These are phyloP conservation scores for Saccharomycopsis olivae DNA, from an alignment of 805 yeast species.

Conservation along the genomic window DNA sequence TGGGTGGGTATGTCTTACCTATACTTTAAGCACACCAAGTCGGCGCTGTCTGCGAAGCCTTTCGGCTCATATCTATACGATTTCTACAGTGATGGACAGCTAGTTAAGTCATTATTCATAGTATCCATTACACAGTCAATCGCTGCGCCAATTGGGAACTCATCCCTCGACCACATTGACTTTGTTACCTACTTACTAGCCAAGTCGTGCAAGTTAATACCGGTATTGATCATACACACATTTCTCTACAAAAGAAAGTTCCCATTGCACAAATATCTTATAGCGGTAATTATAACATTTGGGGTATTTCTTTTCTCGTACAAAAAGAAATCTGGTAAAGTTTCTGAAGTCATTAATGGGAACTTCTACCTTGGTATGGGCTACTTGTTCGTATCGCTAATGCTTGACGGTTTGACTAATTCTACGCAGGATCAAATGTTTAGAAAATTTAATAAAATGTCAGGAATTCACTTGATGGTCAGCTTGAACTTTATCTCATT, in stretches of 20 bases:
- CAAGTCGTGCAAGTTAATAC: constrained; percentile 87
- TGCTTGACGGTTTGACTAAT: constrained; percentile 87
- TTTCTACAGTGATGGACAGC: constrained; percentile 21
- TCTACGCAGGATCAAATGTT: constrained; percentile 87
- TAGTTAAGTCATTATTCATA: constrained; percentile 31
- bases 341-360: constrained; percentile 31
- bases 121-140: constrained; percentile 69
- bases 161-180: constrained; percentile 72
- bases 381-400: constrained; percentile 48
- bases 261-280: constrained; percentile 66
- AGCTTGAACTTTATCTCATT: constrained; percentile 41
- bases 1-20: constrained; percentile 57
- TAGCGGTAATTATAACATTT: constrained; percentile 65
- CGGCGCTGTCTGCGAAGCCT: background rate
- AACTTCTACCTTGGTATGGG: constrained; percentile 42
- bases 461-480: constrained; percentile 87
- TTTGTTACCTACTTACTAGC: constrained; percentile 78
- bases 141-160: constrained; percentile 75
- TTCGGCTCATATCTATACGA: background rate
- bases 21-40: constrained; percentile 4
- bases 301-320: constrained; percentile 80
- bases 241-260: constrained; percentile 58
- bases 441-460: constrained; percentile 32
- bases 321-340: constrained; percentile 24
- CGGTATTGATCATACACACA: constrained; percentile 83